phyloP scores from a whole-genome alignment of 2,329 filamentous ascomycete species.

The Phialocephala subalpina region DNA sequence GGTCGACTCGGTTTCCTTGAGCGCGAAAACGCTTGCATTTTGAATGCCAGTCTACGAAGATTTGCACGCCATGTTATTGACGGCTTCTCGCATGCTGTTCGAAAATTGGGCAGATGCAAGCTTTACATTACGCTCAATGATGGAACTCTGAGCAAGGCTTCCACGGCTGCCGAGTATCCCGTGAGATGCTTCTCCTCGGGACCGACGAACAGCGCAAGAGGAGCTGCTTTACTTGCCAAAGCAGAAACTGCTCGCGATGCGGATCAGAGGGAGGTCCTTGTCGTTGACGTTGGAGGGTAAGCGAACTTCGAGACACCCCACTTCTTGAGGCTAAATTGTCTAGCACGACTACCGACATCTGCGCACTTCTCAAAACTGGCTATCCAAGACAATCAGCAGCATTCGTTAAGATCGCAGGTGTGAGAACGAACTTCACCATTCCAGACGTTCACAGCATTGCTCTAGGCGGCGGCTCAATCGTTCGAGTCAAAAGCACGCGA shows the following conservation, averaged over 20 bases:
- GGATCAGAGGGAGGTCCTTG: constrained; percentile 44
- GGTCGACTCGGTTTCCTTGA: constrained; percentile 59
- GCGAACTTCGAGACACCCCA: not conserved
- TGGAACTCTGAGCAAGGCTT: constrained; percentile 64
- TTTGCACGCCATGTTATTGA: constrained; percentile 65
- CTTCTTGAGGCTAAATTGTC: constrained; percentile 17
- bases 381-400: constrained; percentile 67
- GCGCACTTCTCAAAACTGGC: constrained; percentile 62
- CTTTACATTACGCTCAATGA: constrained; percentile 69
- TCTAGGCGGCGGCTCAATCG: constrained; percentile 61
- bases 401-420: constrained; percentile 64
- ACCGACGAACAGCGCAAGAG: constrained; percentile 69
- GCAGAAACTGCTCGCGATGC: constrained; percentile 22
- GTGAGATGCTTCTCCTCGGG: constrained; percentile 70
- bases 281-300: constrained; percentile 62
- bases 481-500: constrained; percentile 54
- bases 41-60: constrained; percentile 67
- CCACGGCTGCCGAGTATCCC: constrained; percentile 61
- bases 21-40: constrained; percentile 69
- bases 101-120: constrained; percentile 54
- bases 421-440: constrained; percentile 66
- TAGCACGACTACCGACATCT: constrained; percentile 67
- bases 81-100: constrained; percentile 61
- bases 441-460: constrained; percentile 64
- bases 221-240: constrained; percentile 63